Base-by-base conservation (phyloP, 805 yeast genomes). In the Citeromyces matritensis region DNA sequence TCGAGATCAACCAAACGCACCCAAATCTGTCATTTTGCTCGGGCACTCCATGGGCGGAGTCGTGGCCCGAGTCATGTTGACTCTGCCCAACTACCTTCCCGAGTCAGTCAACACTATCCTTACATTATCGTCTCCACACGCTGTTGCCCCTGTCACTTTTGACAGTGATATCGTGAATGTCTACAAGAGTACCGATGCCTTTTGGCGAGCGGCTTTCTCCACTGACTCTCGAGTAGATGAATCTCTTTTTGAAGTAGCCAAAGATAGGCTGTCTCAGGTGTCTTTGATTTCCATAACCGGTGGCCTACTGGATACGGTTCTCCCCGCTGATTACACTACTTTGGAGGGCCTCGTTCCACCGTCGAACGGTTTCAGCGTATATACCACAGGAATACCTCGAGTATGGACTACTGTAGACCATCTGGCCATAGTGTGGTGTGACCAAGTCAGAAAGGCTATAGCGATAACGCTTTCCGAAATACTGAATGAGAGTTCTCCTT, bases 41-140 rank as follows among this genome's bases (percentile, higher is more conserved):
- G 95, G 84, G 3, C 98, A 88, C 55, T 88, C 97, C 1, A 88
- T 88, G 98, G 98, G 98, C 27, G 98, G 98, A 3, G 69, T 88
- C 11, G 97, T 91, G 1, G 80, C 95, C 3, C 63, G 97, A 36
- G 75, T 83, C 0, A 71, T 86, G 71, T 63, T 83, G 5, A 73
- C 93, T 0, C 53, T 88, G 33, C 79, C 84, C 1, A 86, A 84
- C 45, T 86, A 83, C 47, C 43, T 60, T 1, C 66, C 66, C 4
- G 69, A 65, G 14, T 78, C 95, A 1, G 73, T 91, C 13, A 85
- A 82, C 45, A 77, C 95, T 0, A 77, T 88, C 10, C 40, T 86
- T 14, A 86, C 97, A 0, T 56, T 88, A 24, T 78, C 95, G 0
- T 72, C 96, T 0, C 98, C 98, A 0, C 97, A 91, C 48, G 70